Percentiles rank a stretch among this genome's conserved stretches.
phyloP scores from a whole-genome alignment of 2,329 filamentous ascomycete species.

The Colletotrichum falcatum region DNA sequence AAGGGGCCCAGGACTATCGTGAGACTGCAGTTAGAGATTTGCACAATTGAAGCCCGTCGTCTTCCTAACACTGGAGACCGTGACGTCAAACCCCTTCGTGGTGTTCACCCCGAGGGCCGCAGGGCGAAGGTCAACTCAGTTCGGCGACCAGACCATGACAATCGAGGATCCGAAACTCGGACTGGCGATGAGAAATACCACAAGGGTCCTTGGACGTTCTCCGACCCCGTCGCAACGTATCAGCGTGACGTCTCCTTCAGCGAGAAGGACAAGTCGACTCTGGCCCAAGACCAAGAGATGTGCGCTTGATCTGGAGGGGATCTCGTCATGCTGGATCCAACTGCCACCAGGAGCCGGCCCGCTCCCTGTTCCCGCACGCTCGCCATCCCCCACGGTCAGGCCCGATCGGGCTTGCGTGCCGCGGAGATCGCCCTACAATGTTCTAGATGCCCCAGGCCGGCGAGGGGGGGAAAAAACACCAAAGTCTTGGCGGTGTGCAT shows the following conservation, averaged over 20 bases:
- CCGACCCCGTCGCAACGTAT: neutral
- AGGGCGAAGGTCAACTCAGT: neutral
- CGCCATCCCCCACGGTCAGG: constrained; percentile 5
- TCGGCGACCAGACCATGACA: neutral
- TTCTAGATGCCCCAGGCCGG: neutral
- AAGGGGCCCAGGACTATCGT: too few relatives aligned
- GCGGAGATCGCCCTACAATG: neutral
- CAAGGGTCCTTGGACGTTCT: too few relatives aligned
- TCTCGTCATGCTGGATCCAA: constrained; percentile 8
- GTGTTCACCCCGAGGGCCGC: neutral
- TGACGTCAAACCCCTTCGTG: neutral
- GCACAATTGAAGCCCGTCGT: too few relatives aligned
- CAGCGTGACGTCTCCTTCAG: neutral
- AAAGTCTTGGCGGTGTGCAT: neutral
- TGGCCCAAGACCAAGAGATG: neutral
- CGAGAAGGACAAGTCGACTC: neutral
- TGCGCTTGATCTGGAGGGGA: neutral
- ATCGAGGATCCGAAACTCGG: neutral
- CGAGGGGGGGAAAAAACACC: too few relatives aligned
- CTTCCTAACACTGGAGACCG: fast-evolving
- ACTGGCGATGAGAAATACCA: neutral
- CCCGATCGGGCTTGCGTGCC: constrained; percentile 16
- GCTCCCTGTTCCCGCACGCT: constrained; percentile 8
- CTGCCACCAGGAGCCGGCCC: neutral
- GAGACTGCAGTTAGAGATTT: too few relatives aligned